phyloP scores from a whole-genome alignment of 192 early-diverging fungal genomes.

The Umbelopsis vinacea region DNA sequence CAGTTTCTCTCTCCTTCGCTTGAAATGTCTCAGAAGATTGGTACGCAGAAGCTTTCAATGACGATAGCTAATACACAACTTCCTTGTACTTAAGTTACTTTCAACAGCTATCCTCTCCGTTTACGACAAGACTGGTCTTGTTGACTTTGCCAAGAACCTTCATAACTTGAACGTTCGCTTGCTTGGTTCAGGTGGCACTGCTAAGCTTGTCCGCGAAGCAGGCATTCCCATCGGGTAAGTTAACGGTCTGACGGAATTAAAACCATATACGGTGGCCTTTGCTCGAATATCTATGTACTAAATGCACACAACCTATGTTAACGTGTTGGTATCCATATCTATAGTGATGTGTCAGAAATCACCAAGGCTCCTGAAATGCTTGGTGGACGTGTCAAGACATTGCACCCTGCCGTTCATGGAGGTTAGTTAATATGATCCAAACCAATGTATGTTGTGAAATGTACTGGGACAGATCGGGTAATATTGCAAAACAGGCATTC shows the following conservation, averaged over 20 bases:
- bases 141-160: slow-evolving; percentile 87
- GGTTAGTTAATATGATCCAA: slow-evolving; percentile 50
- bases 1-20: slow-evolving; percentile 5
- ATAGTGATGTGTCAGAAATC: slow-evolving; percentile 95
- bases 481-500: slow-evolving; percentile 61
- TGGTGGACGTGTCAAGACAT: slow-evolving; percentile 98
- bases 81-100: background rate
- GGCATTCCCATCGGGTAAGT: slow-evolving; percentile 85
- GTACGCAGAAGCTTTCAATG: background rate
- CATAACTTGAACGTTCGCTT: slow-evolving; percentile 76
- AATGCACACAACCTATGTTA: background rate
- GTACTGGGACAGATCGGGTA: slow-evolving; percentile 12
- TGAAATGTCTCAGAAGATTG: slow-evolving; percentile 36
- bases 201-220: slow-evolving; percentile 86
- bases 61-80: background rate
- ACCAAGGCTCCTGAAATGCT: slow-evolving; percentile 99
- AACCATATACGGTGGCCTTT: background rate
- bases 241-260: background rate
- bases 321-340: background rate
- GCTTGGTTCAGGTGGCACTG: slow-evolving; percentile 95
- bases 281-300: background rate
- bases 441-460: background rate
- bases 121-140: slow-evolving; percentile 95
- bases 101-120: slow-evolving; percentile 85
- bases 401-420: slow-evolving; percentile 98